Evolutionary conservation across 2,329 filamentous ascomycete genomes (phyloP).

Genomic region (Neonectria faginata): DNA sequence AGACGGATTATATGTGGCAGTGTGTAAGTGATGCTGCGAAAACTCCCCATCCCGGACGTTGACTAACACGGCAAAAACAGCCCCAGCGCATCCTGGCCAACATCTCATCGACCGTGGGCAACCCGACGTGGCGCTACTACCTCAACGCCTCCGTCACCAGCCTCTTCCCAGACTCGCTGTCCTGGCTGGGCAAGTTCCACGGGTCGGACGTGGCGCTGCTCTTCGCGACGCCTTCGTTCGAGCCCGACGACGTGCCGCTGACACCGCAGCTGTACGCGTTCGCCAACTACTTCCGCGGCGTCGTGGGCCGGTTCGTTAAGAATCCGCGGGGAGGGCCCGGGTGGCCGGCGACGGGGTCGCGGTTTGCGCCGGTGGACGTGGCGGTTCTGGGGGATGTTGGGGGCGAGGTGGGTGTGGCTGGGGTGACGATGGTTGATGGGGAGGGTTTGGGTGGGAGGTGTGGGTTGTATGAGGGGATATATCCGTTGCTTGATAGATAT

Average conservation of each 20-base stretch:
- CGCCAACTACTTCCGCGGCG: constrained; percentile 40
- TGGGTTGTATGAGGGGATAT: constrained; percentile 33
- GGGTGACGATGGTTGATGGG: constrained; percentile 34
- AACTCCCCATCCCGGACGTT: background rate
- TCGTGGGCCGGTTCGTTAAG: constrained; percentile 42
- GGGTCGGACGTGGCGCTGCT: constrained; percentile 42
- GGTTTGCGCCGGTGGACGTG: constrained; percentile 37
- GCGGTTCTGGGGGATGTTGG: constrained; percentile 39
- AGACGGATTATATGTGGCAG: constrained; percentile 45
- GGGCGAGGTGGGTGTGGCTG: constrained; percentile 10
- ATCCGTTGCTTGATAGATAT: constrained; percentile 33
- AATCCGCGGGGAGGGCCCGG: constrained; percentile 41
- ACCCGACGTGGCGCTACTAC: constrained; percentile 44
- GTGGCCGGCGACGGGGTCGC: constrained; percentile 42
- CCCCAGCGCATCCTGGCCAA: constrained; percentile 42
- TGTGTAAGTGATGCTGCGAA: constrained; percentile 39
- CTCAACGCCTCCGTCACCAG: constrained; percentile 43
- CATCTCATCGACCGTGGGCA: constrained; percentile 32
- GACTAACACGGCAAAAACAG: constrained; percentile 17
- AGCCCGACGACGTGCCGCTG: constrained; percentile 21
- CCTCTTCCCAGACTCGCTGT: constrained; percentile 35
- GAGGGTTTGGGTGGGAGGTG: constrained; percentile 37
- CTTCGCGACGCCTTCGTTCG: constrained; percentile 36
- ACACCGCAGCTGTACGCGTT: constrained; percentile 40
- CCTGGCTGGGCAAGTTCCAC: constrained; percentile 46